Evolutionary conservation across 768 basidiomycete genomes (phyloP), one percentile per base, ranked within the genome.

Genomic region (Psilocybe cubensis): DNA sequence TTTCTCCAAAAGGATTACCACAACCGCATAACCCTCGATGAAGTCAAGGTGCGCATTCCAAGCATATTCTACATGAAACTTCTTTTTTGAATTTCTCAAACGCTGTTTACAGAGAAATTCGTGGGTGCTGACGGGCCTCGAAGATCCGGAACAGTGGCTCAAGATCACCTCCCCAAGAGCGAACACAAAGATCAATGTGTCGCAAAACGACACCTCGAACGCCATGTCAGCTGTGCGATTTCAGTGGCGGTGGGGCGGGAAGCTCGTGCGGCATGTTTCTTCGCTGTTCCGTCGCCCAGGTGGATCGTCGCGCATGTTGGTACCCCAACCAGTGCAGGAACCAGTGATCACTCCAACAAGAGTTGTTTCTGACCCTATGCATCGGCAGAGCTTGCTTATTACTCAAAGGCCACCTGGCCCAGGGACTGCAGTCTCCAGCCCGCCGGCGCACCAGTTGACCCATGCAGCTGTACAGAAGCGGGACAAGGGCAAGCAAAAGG

Each of bases 1-100:
- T 76, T 98, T 56, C 79, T 98, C 47, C 83, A 92, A 72, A 98
- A 97, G 77, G 88, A 95, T 63, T 81, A 82, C 4, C 74, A 68
- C 25, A 81, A 81, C 67, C 82, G 96, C 54, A 90, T 96, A 49
- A 88, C 85, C 18, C 80, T 98, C 41, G 83, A 86, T 25, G 81
- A 91, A 63, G 85, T 94, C 64, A 98, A 96, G 84, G 96, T 77
- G 54, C 56, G 66, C 71, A 53, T 50, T 66, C 53, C 56, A 56
- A 58, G 29, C 35, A 44, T 53, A 47, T 46, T 54, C 58, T 53
- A 61, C 56, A 48, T 29, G 25, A n/a, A n/a, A n/a, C n/a, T n/a
- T n/a, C n/a, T n/a, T 48, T 53, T 60, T 38, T 43, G 52, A 46
- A 54, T 29, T 31, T 11, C 47, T 59, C n/a, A 43, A 17, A 29